Base-by-base conservation (phyloP, 2,329 filamentous ascomycete species). In the Claviceps arundinis region DNA sequence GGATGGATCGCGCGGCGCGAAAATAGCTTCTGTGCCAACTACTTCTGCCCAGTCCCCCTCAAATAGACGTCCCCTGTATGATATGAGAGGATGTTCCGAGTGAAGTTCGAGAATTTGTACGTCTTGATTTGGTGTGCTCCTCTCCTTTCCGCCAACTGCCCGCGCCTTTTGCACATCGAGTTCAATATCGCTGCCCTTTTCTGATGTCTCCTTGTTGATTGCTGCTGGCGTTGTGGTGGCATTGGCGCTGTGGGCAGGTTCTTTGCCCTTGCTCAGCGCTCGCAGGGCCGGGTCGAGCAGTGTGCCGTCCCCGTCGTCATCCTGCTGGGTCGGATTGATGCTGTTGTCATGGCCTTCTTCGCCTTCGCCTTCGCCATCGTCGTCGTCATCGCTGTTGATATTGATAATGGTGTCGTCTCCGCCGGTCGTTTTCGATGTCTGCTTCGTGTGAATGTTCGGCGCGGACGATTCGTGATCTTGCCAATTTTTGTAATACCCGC, bases 101-200 rank as follows among this genome's bases (percentile, higher is more conserved):
- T 95, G 85, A 3, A 96, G 74, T 30, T 88, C 89, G n/a, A 93
- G 73, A 49, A 96, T 83, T 62, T 95, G 89, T 5, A 95, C 78
- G 41, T 77, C 68, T 34, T 69, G 63, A 6, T 55, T 40, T 45
- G 44, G 50, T 17, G 30, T 11, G 6, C 46, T 22, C 17, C 34
- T n/a, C 19, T 59, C 55, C 13, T 51, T 30, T 16, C 34, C 46
- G 30, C 22, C 46, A 16, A 3, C 34, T 24, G n/a, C 30, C 16
- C 8, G 47, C 16, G 51, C 50, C 16, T 56, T 53, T 43, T 37
- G 44, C n/a, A n/a, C 37, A 26, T 47, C 51, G 16, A 43, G 47
- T 14, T 38, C 37, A 40, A 51, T 51, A 11, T 22, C 24, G 19
- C 37, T 22, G 8, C n/a, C 16, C 37, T 14, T 37, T 30, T 30